These are phyloP conservation scores for Teratosphaeria destructans DNA, from an alignment of 2,329 filamentous ascomycete genomes.

Conservation along the genomic window DNA sequence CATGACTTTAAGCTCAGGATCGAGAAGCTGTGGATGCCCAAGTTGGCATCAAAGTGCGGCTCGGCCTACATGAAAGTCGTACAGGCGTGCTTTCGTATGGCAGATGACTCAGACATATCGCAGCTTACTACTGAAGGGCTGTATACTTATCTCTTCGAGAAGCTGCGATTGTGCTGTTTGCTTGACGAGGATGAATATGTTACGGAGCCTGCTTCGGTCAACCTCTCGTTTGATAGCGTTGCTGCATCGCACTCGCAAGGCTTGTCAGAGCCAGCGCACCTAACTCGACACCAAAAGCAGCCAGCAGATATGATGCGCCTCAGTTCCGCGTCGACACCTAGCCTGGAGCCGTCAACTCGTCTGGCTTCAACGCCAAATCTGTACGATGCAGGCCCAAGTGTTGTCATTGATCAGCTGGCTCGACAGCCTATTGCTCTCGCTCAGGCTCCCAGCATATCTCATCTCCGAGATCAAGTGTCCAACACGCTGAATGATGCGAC, in stretches of 20 bases:
- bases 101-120: conserved; percentile 36
- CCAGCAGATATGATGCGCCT: conserved; percentile 5
- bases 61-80: conserved; percentile 67
- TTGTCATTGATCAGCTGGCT: not conserved
- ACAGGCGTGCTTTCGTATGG: conserved; percentile 59
- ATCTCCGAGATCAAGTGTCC: conserved; percentile 2
- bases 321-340: not conserved
- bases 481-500: conserved; percentile 1
- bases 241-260: not conserved
- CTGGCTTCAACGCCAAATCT: conserved; percentile 8
- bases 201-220: conserved; percentile 7
- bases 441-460: not conserved
- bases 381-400: conserved; percentile 1
- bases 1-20: conserved; percentile 53
- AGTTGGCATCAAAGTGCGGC: conserved; percentile 58
- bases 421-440: not conserved
- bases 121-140: conserved; percentile 16
- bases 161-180: conserved; percentile 26
- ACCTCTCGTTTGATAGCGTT: not conserved
- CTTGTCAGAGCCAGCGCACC: not conserved
- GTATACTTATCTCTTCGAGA: conserved; percentile 21
- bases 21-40: conserved; percentile 54
- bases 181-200: conserved; percentile 22
- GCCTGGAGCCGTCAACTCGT: not conserved
- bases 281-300: conserved; percentile 13